Evolutionary conservation across 345 rosid species (phyloP), one percentile per base, ranked within the genome.

Genomic region (Eucalyptus cloeziana): DNA sequence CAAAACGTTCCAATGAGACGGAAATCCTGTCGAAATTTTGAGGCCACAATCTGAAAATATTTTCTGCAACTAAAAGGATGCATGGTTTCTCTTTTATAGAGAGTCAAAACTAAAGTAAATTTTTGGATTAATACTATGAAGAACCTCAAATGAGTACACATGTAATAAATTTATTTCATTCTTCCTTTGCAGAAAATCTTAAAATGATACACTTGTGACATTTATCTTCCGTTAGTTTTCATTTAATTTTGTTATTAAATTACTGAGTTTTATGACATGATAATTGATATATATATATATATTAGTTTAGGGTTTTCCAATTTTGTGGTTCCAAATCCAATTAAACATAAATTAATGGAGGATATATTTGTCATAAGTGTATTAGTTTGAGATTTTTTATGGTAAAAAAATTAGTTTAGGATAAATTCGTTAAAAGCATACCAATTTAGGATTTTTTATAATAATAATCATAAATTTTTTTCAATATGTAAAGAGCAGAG

Each of bases 201-300:
- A 52, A 52, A 52, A 52, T 8, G 58, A 0, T 52, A 52, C 10
- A 19, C 24, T 0, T 7, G 4, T 52, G 22, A 19, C 8, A 19
- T 52, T 19, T 52, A 52, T 0, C 1, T 52, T 52, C 10, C 1
- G 2, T 52, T 21, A 52, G 1, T 52, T 52, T 21, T 52, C 0
- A 52, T 52, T 52, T 0, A 52, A 52, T 52, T 52, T 52, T 52
- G 0, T 2, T 8, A 52, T 52, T 52, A 7, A 52, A 52, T 52
- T 52, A 0, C 0, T 1, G 5, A 52, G 2, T 52, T 52, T 52
- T 0, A 52, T 52, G 1, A 3, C 1, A 17, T 3, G 0, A 52
- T 0, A 50, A 50, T 50, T 50, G 7, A 50, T 50, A 1, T 51
- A 47, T 47, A 5, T 50, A 51, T 43, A 43, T 43, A 44, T 44